A percentile compares a stretch with the other conserved stretches of the same genome.
Evolutionary conservation across 2,329 filamentous ascomycete species (phyloP).

Genomic region (Neofusicoccum ribis): DNA sequence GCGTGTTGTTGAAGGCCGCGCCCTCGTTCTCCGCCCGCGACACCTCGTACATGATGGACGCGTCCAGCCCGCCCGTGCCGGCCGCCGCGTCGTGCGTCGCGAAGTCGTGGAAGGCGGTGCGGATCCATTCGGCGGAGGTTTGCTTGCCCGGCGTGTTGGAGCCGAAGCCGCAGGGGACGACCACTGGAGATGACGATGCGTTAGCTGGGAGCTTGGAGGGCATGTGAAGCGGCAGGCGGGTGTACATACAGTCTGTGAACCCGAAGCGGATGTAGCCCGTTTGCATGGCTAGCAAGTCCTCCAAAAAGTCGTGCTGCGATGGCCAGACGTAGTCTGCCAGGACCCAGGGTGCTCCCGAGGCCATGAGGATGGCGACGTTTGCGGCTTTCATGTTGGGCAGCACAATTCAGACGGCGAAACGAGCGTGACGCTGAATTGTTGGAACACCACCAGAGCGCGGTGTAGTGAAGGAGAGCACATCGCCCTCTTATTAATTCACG

Average conservation of each 20-base stretch:
- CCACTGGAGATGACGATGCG: background rate
- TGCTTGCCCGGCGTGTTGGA: background rate
- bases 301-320: background rate
- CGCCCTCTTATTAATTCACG: too few relatives aligned
- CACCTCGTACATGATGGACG: conserved; percentile 8
- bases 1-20: conserved; percentile 6
- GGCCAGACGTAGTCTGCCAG: conserved; percentile 4
- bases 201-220: too few relatives aligned
- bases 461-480: too few relatives aligned
- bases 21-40: conserved; percentile 9
- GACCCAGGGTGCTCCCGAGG: background rate
- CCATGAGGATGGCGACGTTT: background rate
- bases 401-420: too few relatives aligned
- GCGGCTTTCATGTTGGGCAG: background rate
- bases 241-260: conserved; percentile 3
- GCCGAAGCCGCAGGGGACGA: background rate
- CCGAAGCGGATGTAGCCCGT: background rate
- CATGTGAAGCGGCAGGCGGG: too few relatives aligned
- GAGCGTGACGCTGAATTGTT: too few relatives aligned
- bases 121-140: background rate
- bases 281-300: conserved; percentile 4
- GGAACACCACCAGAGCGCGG: too few relatives aligned
- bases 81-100: background rate
- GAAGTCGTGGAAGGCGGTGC: conserved; percentile 15
- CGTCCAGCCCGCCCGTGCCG: conserved; percentile 14